Percentiles rank a stretch among this genome's conserved stretches.
Evolutionary conservation across 1,139 yeast species (phyloP).

Genomic region (Pichia sp.): DNA sequence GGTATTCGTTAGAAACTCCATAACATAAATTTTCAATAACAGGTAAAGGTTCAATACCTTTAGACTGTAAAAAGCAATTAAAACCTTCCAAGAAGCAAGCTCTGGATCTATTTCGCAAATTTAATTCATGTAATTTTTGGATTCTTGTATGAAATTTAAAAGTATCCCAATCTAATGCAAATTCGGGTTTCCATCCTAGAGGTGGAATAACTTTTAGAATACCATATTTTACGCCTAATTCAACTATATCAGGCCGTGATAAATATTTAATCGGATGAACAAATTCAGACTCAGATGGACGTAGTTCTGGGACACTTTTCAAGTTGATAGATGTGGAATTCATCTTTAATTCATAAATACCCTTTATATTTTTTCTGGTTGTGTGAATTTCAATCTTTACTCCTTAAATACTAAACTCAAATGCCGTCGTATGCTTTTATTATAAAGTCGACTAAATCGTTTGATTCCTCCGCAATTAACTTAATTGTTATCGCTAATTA

Average conservation of each 20-base stretch:
- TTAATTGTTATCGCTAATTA: too few species aligned
- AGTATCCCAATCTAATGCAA: conserved; percentile 42
- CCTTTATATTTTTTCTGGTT: too few species aligned
- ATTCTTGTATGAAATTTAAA: conserved; percentile 62
- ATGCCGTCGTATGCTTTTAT: too few species aligned
- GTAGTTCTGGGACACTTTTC: conserved; percentile 9
- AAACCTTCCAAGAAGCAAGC: conserved; percentile 55
- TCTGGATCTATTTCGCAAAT: conserved; percentile 55
- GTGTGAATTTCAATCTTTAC: too few species aligned
- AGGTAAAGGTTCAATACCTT: conserved; percentile 17
- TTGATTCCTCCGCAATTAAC: too few species aligned
- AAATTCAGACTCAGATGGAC: conserved; percentile 51
- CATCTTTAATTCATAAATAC: too few species aligned
- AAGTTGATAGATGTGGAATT: not conserved
- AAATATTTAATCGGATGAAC: conserved; percentile 56
- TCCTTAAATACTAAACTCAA: too few species aligned
- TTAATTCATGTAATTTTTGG: conserved; percentile 59
- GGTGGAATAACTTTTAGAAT: conserved; percentile 66
- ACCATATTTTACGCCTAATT: conserved; percentile 56
- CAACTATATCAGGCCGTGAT: conserved; percentile 42
- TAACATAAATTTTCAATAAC: conserved; percentile 12
- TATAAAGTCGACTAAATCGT: too few species aligned
- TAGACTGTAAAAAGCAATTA: conserved; percentile 49
- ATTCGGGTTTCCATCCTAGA: conserved; percentile 44
- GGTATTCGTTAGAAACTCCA: conserved; percentile 11